Evolutionary conservation across 1,139 yeast genomes (phyloP).

Genomic region (Taiozyma onychis): DNA sequence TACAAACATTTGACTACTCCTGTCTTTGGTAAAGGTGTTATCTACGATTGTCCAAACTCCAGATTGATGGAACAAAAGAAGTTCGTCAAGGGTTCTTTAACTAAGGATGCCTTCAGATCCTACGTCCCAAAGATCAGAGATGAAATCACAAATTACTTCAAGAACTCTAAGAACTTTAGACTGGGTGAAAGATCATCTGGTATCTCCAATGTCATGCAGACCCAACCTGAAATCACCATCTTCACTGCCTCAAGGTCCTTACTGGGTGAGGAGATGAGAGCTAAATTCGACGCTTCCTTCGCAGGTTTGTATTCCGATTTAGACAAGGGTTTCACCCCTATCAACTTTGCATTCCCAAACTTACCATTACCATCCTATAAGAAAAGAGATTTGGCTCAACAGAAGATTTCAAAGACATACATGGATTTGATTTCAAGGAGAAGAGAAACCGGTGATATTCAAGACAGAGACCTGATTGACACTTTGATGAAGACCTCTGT

Average conservation of each 20-base stretch:
- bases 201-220: conserved; percentile 62
- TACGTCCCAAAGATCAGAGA: conserved; percentile 87
- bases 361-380: conserved; percentile 84
- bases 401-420: conserved; percentile 72
- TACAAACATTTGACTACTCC: conserved; percentile 95
- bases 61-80: conserved; percentile 97
- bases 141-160: conserved; percentile 67
- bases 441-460: conserved; percentile 68
- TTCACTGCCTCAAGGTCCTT: conserved; percentile 92
- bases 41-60: conserved; percentile 92
- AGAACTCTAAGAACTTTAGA: conserved; percentile 38
- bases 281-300: conserved; percentile 73
- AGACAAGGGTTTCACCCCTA: conserved; percentile 94
- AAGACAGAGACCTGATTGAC: conserved; percentile 85
- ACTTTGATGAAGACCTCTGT: conserved; percentile 75
- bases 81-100: conserved; percentile 86
- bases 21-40: conserved; percentile 94
- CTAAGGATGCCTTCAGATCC: conserved; percentile 73
- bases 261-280: conserved; percentile 88
- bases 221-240: conserved; percentile 94
- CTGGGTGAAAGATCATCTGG: conserved; percentile 38
- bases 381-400: conserved; percentile 85
- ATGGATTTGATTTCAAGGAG: conserved; percentile 71
- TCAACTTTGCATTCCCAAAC: conserved; percentile 92
- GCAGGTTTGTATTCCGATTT: conserved; percentile 85